Conservation (phyloP, 108 stramenopile species). For the Cyclotella kingstonii region DNA sequence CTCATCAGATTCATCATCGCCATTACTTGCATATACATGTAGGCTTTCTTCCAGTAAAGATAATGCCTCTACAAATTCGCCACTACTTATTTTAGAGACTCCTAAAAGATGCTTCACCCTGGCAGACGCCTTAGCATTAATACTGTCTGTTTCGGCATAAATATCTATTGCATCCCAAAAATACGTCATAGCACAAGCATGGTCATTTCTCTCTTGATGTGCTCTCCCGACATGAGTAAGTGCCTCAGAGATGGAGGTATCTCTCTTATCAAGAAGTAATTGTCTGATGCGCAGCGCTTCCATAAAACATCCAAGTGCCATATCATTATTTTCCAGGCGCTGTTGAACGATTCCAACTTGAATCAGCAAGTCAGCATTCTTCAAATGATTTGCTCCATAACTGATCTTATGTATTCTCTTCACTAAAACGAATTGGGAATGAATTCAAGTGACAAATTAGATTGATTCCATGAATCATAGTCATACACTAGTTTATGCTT, state of each 20-base stretch:
- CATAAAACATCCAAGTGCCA: constrained; percentile 44
- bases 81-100: constrained; percentile 14
- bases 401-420: constrained; percentile 45
- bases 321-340: constrained; percentile 22
- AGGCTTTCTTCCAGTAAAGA: constrained; percentile 34
- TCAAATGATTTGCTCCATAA: constrained; percentile 37
- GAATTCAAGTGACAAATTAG: too few relatives aligned
- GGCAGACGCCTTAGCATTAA: constrained; percentile 11
- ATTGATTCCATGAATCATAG: too few relatives aligned
- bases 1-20: constrained; percentile 22
- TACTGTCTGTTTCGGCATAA: constrained; percentile 19
- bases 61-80: constrained; percentile 25
- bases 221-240: constrained; percentile 30
- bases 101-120: constrained; percentile 32
- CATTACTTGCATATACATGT: neutral
- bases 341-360: constrained; percentile 48
- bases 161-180: constrained; percentile 44
- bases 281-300: constrained; percentile 44
- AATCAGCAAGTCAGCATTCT: constrained; percentile 48
- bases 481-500: too few relatives aligned
- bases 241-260: constrained; percentile 38
- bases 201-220: constrained; percentile 14
- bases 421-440: too few relatives aligned
- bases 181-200: constrained; percentile 19
- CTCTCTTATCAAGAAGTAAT: constrained; percentile 8